Base-by-base conservation (phyloP, 1,284 basidiomycete species). In the Apiotrichum mycotoxinovorans region DNA sequence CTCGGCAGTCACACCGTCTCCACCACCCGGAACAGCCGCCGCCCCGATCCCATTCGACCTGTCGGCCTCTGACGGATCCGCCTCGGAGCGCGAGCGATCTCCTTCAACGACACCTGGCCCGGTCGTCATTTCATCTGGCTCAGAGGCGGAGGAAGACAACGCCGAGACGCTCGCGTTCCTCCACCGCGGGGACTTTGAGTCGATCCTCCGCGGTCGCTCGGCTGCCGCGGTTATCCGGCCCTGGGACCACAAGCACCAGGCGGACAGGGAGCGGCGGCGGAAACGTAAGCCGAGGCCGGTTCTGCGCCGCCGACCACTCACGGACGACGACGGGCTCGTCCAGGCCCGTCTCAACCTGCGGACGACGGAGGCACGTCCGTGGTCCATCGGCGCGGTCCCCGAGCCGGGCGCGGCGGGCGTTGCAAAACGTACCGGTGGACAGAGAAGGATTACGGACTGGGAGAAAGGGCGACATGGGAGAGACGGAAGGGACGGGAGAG, bases 171-270 rank as follows among this genome's bases (percentile, higher is more conserved):
- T 75, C 3, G 71, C 66, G 12, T 58, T 67, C 23, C 58, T 75
- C 9, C 70, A 71, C 51, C 60, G 67, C 15, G 73, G 72, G 3
- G 73, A 74, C 51, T 75, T 73, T 45, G 73, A 74, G 41, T 61
- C 66, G 1, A 67, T 75, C 42, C 61, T 73, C 0, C 63, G 62
- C 14, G 69, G 69, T 2, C 42, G 56, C 7, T 15, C 40, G 7
- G 26, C 33, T 4, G 25, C 25, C 3, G 44, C 46, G 10, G 33
- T 27, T 11, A 10, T 48, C 12, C 46, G 46, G 4, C 9, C 22
- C 5, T 18, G 34, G 20, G 38, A 41, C 47, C 46, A 25, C 30
- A 43, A 52, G 42, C 51, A 43, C 18, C 33, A 44, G 17, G n/a
- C 34, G 12, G 51, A 25, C 14, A 26, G 42, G 22, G 26, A 43